Evolutionary conservation across 2,329 filamentous ascomycete species (phyloP).

Genomic region (Fusarium nodosum): DNA sequence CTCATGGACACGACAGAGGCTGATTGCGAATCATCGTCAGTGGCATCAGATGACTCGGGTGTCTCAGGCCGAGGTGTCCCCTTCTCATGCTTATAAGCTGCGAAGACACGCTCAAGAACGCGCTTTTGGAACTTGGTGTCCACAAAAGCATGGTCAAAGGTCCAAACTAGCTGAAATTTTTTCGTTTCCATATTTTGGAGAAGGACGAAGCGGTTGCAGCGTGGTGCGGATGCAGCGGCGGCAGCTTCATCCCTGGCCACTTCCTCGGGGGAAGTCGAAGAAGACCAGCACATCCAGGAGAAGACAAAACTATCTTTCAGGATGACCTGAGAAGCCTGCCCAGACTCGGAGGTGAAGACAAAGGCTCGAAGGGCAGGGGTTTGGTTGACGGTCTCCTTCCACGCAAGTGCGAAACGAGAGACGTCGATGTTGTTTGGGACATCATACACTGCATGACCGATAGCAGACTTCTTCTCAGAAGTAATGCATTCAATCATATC

Average conservation of each 20-base stretch:
- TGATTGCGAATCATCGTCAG: background rate
- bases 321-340: background rate
- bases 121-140: background rate
- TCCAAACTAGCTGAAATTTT: slow-evolving; percentile 12
- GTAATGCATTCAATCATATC: slow-evolving; percentile 14
- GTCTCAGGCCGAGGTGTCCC: background rate
- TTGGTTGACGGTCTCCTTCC: slow-evolving; percentile 9
- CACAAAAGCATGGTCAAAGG: slow-evolving; percentile 7
- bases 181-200: background rate
- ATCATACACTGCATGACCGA: slow-evolving; percentile 3
- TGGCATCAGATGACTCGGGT: background rate
- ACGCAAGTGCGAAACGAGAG: slow-evolving; percentile 10
- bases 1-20: background rate
- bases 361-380: slow-evolving; percentile 12
- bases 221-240: slow-evolving; percentile 6
- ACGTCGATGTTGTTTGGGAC: background rate
- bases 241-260: slow-evolving; percentile 19
- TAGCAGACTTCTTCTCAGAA: background rate
- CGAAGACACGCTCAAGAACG: background rate
- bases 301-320: slow-evolving; percentile 19
- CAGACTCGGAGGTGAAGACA: background rate
- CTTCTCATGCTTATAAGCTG: slow-evolving; percentile 1
- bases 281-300: slow-evolving; percentile 16
- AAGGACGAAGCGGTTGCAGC: slow-evolving; percentile 21
- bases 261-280: background rate